Base-by-base conservation (phyloP, 495 filamentous ascomycete genomes). In the Aspergillus nanangensis region DNA sequence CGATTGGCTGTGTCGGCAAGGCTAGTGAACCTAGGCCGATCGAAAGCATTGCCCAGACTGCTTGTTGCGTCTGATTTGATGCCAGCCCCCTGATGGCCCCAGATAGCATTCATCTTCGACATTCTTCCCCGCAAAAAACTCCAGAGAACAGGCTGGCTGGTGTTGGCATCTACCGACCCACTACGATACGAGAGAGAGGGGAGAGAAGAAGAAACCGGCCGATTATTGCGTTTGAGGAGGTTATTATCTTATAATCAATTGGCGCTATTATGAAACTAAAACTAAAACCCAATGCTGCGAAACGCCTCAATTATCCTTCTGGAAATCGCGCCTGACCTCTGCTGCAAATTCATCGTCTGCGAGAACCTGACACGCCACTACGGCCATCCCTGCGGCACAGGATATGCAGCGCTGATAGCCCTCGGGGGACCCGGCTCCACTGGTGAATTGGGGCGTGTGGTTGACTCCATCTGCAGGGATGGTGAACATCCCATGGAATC, bases 381-480 rank as follows among this genome's bases (percentile, higher is more conserved):
- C 57, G 1, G 79, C 76, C 77, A 81, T 80, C n/a, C 72, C 79
- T 45, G 69, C 72, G 5, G 71, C 78, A 40, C 75, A 78, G 48
- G 69, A 57, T 24, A 81, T 19, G 14, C 72, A 71, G 17, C 64
- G 54, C 25, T 62, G 44, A 38, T 74, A 72, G 0, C 71, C 59
- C 23, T 81, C 74, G 0, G 70, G 50, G 2, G 74, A 78, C 1
- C 74, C 72, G 0, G 77, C 76, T 0, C 71, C 77, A 1, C 62
- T 63, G 0, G 76, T 69, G 47, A 83, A 83, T 13, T 70, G 63
- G 8, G 71, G 72, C 1, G 74, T 81, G 48, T 83, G 78, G 33
- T 80, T 78, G 18, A 70, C 69, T 5, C 71, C 65, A 31, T 68
- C 60, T 0, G 75, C 63, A 1, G 58, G 61, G 37, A 82, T 79